phyloP scores from a whole-genome alignment of 169 alveolate genomes.

The Cardiosporidium cionae region DNA sequence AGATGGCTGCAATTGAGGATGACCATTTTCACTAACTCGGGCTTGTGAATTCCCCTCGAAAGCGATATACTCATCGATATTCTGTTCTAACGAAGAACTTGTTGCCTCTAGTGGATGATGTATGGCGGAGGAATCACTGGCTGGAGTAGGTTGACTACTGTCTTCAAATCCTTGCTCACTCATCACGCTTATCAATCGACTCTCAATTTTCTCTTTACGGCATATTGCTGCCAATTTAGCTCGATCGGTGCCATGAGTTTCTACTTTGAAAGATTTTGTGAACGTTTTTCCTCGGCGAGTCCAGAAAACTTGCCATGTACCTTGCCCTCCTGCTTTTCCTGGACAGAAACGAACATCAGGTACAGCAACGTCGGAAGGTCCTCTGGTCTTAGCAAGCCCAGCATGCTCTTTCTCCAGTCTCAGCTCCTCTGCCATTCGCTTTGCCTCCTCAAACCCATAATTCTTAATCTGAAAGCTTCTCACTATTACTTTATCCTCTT shows the following conservation, averaged over 20 bases:
- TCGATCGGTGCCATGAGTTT: neutral
- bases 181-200: neutral
- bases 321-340: neutral
- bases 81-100: no score
- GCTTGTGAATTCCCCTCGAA: no score
- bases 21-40: no score
- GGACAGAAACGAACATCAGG: neutral
- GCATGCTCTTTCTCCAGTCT: neutral
- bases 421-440: neutral
- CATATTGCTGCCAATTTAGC: neutral
- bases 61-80: no score
- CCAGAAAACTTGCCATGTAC: neutral
- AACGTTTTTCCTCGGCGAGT: neutral
- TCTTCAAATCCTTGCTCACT: no score
- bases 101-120: no score
- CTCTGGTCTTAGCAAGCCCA: slow-evolving; percentile 6
- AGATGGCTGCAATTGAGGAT: no score
- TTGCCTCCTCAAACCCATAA: slow-evolving; percentile 9
- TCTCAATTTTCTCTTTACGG: neutral
- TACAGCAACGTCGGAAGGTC: no score
- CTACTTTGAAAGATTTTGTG: neutral
- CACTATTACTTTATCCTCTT: slow-evolving; percentile 1
- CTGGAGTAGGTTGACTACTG: no score
- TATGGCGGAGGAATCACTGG: no score
- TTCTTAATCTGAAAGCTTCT: slow-evolving; percentile 3